Conservation (phyloP, 2,329 filamentous ascomycete species). For the Pyricularia sp. region DNA sequence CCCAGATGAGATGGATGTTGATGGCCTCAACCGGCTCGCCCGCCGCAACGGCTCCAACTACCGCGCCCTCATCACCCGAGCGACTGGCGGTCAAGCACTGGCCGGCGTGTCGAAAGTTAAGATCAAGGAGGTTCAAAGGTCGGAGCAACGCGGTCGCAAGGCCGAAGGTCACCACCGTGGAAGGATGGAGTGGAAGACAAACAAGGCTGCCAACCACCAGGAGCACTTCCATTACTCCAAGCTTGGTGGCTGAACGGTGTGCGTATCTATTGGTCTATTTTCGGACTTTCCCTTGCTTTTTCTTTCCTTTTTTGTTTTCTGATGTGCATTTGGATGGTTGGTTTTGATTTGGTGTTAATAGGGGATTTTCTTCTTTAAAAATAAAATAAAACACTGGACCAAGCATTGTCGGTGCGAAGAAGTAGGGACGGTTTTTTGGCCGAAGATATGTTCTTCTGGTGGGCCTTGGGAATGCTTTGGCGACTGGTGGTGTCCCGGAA, state of each 20-base stretch:
- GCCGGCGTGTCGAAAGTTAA: slow-evolving; percentile 65
- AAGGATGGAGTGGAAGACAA: slow-evolving; percentile 59
- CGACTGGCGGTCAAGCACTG: slow-evolving; percentile 69
- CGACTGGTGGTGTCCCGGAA: background rate
- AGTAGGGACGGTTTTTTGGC: background rate
- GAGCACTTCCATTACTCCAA: slow-evolving; percentile 43
- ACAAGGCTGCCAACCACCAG: slow-evolving; percentile 69
- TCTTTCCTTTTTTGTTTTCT: background rate
- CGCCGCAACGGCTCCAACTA: slow-evolving; percentile 28
- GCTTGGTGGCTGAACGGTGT: slow-evolving; percentile 2
- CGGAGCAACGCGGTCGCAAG: slow-evolving; percentile 61
- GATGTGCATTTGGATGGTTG: background rate
- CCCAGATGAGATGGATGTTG: slow-evolving; percentile 27
- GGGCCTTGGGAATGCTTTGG: background rate
- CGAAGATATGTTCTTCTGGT: background rate
- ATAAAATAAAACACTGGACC: background rate
- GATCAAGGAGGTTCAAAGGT: slow-evolving; percentile 56
- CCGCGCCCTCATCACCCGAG: slow-evolving; percentile 53
- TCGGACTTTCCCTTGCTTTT: background rate
- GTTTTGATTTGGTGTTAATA: background rate
- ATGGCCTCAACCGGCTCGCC: slow-evolving; percentile 33
- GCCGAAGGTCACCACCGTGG: slow-evolving; percentile 52
- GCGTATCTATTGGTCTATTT: background rate
- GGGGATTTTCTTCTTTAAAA: background rate
- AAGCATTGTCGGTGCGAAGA: background rate